Base-by-base conservation (phyloP, 257 asterid species). In the Anisodus tanguticus region DNA sequence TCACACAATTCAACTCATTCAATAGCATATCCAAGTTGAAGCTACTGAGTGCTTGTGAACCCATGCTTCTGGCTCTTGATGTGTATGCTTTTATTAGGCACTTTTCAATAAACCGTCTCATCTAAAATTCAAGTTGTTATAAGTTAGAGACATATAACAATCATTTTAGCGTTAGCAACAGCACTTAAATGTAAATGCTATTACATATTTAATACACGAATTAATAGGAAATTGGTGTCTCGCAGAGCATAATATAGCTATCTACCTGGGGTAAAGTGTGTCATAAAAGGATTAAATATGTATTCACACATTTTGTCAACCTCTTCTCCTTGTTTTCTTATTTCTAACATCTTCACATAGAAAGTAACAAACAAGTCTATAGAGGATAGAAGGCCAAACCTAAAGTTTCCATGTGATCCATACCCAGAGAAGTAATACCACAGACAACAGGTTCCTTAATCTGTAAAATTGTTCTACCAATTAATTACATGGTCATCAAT, bases 361-460 rank as follows among this genome's bases (percentile, higher is more conserved):
- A 43, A 71, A 67, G 78, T 68, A 83, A 67, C 64, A 19, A 63
- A 80, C 26, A 17, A 58, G 45, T 70, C 41, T 26, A 26, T 41
- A 19, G 43, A 76, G 84, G 54, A 84, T 55, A 86, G 77, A 71
- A 76, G 64, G 82, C 89, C 89, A 39, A 63, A 94, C 98, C 99
- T 78, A 96, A 91, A 80, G 89, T 86, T 90, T 96, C 99, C 95
- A 91, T 91, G 90, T 96, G 99, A 88, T 96, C 99, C 97, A 92
- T 93, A 85, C 98, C 99, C 67, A 94, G 90, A 47, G 99, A 92
- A 87, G 94, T 89, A 86, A 96, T 89, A 81, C 98, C 99, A 86
- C 98, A 94, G 82, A 96, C 99, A 85, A 92, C 90, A 77, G 98
- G 99, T 83, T 90, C 83, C 89, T 92, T 91, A 85, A 93, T 92